Base-by-base conservation (phyloP, 1,284 basidiomycete genomes). In the Agaricales sp. region DNA sequence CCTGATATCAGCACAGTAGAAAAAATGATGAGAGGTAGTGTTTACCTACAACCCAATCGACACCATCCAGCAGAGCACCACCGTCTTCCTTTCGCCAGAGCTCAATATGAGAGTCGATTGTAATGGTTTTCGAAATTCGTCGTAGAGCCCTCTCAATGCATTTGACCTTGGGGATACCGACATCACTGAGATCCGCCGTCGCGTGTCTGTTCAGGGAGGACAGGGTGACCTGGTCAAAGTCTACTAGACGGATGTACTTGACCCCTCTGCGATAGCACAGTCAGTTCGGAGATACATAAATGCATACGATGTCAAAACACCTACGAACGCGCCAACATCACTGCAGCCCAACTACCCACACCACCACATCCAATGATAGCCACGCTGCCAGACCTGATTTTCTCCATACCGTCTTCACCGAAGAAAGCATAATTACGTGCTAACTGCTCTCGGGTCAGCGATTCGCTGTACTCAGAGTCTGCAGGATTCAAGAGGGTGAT, bases 351-450 rank as follows among this genome's bases (percentile, higher is more conserved):
- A 57, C 88, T 92, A 0, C 95, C 94, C 1, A 99, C 96, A 3
- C 96, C 96, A 51, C 96, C 96, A 55, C 93, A 92, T 2, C 96
- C 96, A 4, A 99, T 80, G 19, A 99, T 73, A 18, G 92, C 90
- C 2, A 98, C 92, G 16, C 76, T 82, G 4, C 81, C 78, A 19
- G 75, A 63, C 51, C 96, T 74, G 41, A 99, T 75, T 58, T 79
- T 82, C 11, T 68, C 62, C 92, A 98, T 96, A 20, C 82, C 80
- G 30, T 93, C 87, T 25, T 95, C 90, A 0, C 92, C 92, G 45
- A 99, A 86, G 68, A 99, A 97, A 18, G 87, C 83, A 62, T 96
- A 97, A 67, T 98, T 97, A 43, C 96, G 24, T 11, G 44, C 18
- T 18, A 26, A 24, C 44, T 45, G 44, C 23, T 45, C 44, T 24